These are phyloP conservation scores for Pyricularia sp. DNA, from an alignment of 2,329 filamentous ascomycete genomes.

Conservation along the genomic window DNA sequence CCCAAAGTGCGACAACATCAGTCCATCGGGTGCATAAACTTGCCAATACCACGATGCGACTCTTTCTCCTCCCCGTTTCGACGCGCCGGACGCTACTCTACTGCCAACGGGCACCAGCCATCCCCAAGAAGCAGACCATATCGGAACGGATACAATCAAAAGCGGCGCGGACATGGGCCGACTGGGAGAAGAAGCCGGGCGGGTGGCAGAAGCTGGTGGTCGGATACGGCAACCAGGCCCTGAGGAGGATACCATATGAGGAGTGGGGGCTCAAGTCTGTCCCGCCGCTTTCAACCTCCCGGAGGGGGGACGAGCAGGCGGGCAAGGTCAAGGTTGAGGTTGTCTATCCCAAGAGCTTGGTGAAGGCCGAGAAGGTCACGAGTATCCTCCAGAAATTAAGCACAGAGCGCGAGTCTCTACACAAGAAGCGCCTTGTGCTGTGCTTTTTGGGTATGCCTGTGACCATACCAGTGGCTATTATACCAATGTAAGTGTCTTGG, in stretches of 20 bases:
- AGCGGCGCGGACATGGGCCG: slow-evolving; percentile 69
- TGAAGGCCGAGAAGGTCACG: slow-evolving; percentile 54
- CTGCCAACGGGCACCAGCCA: slow-evolving; percentile 63
- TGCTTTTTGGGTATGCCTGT: slow-evolving; percentile 78
- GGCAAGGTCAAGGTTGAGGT: slow-evolving; percentile 54
- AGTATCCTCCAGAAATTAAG: slow-evolving; percentile 61
- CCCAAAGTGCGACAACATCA: background rate
- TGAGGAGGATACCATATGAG: slow-evolving; percentile 85
- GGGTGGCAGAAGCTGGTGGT: slow-evolving; percentile 88
- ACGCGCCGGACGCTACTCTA: slow-evolving; percentile 87
- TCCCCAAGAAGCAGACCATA: slow-evolving; percentile 41
- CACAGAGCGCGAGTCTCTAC: slow-evolving; percentile 70
- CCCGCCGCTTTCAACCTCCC: slow-evolving; percentile 63
- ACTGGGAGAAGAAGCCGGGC: slow-evolving; percentile 75
- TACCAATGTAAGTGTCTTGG: slow-evolving; percentile 64
- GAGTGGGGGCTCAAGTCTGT: slow-evolving; percentile 98
- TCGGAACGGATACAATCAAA: slow-evolving; percentile 62
- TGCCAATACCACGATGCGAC: slow-evolving; percentile 53
- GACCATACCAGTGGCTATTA: slow-evolving; percentile 68
- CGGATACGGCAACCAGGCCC: slow-evolving; percentile 73
- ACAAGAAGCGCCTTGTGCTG: slow-evolving; percentile 69
- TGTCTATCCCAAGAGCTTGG: slow-evolving; percentile 63
- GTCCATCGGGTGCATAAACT: background rate
- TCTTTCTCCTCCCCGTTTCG: slow-evolving; percentile 89
- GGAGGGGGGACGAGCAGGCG: slow-evolving; percentile 47